A percentile compares a stretch with the other conserved stretches of the same genome.
Conservation (phyloP, 2,329 filamentous ascomycete species). For the Phaeoacremonium minimum region DNA sequence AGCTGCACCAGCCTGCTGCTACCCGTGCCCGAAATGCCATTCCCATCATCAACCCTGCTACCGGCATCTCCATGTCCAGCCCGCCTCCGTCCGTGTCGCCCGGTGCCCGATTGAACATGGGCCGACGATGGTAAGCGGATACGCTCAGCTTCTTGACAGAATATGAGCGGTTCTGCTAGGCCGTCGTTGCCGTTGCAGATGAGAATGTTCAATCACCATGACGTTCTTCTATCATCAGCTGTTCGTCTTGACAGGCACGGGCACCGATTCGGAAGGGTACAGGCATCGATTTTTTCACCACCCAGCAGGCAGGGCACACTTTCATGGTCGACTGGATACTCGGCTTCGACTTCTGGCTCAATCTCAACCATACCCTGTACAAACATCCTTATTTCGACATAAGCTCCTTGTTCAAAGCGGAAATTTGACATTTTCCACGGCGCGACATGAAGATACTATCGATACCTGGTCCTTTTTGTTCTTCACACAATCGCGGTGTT, state of each 20-base stretch:
- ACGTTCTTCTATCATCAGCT: constrained; percentile 32
- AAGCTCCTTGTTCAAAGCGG: constrained; percentile 22
- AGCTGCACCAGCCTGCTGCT: constrained; percentile 86
- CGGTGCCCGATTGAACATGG: constrained; percentile 47
- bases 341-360: constrained; percentile 14
- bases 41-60: constrained; percentile 94
- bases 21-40: constrained; percentile 92
- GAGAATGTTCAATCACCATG: constrained; percentile 27
- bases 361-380: constrained; percentile 20
- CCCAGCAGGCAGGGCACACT: constrained; percentile 26
- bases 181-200: constrained; percentile 30
- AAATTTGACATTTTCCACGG: constrained; percentile 20
- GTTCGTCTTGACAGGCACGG: constrained; percentile 48
- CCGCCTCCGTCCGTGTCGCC: constrained; percentile 72
- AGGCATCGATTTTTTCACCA: constrained; percentile 37
- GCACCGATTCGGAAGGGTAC: constrained; percentile 29
- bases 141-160: constrained; percentile 24
- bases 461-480: constrained; percentile 23
- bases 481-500: no score
- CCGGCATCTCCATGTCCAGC: constrained; percentile 82
- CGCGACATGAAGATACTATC: constrained; percentile 22
- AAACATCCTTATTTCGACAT: constrained; percentile 26
- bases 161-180: constrained; percentile 22
- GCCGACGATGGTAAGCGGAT: constrained; percentile 48
- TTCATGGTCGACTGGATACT: constrained; percentile 21